Evolutionary conservation across 768 basidiomycete genomes (phyloP).

Genomic region (Gloeostereum incarnatum): DNA sequence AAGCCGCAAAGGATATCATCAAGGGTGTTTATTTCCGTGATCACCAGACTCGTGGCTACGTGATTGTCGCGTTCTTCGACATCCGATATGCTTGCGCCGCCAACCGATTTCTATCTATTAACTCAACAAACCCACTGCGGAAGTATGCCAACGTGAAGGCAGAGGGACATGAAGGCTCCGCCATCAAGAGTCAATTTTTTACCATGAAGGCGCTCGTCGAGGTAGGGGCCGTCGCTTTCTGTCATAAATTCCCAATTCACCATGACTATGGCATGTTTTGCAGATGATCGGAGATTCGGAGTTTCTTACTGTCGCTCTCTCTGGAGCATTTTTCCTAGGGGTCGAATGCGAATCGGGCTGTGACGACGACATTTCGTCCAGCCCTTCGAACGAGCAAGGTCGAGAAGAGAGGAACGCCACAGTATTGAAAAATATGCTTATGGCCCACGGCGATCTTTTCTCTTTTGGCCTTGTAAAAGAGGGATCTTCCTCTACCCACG

Average conservation of each 20-base stretch:
- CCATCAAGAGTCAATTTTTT: slow-evolving; percentile 36
- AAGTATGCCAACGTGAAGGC: slow-evolving; percentile 19
- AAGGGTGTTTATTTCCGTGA: slow-evolving; percentile 50
- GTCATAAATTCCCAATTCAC: slow-evolving; percentile 7
- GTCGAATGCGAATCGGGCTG: slow-evolving; percentile 22
- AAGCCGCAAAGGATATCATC: slow-evolving; percentile 25
- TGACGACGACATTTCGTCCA: slow-evolving; percentile 7
- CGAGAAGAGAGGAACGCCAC: slow-evolving; percentile 13
- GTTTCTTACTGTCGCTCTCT: slow-evolving; percentile 32
- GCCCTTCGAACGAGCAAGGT: slow-evolving; percentile 1
- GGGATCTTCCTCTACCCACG: too few relatives aligned
- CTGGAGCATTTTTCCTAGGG: slow-evolving; percentile 47
- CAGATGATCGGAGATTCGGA: slow-evolving; percentile 48
- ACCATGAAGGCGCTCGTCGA: slow-evolving; percentile 33
- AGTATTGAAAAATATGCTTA: slow-evolving; percentile 21
- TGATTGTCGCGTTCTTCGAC: slow-evolving; percentile 56
- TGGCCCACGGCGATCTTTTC: slow-evolving; percentile 25
- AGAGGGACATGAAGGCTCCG: too few relatives aligned
- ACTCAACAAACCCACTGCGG: slow-evolving; percentile 16
- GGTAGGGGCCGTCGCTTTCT: slow-evolving; percentile 19
- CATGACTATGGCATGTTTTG: too few relatives aligned
- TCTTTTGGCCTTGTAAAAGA: slow-evolving; percentile 15
- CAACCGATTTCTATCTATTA: slow-evolving; percentile 26
- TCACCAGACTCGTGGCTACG: slow-evolving; percentile 38
- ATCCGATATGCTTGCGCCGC: slow-evolving; percentile 43